Base-by-base conservation (phyloP, 2,329 filamentous ascomycete genomes). In the Emergomyces pasteurianus region DNA sequence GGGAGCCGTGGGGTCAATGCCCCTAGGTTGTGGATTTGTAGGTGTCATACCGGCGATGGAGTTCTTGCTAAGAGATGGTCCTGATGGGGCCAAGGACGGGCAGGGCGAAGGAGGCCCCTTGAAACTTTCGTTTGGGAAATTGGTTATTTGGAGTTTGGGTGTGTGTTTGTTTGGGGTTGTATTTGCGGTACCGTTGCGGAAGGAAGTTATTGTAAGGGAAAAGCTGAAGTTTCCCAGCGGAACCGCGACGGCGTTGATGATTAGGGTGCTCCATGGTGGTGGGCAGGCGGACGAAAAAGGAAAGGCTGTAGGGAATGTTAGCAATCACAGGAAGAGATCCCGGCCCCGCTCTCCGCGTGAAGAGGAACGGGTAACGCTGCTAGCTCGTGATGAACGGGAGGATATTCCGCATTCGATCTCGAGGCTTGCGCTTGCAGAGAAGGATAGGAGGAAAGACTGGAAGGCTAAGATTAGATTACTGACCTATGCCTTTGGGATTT, bases 81-180 rank as follows among this genome's bases (percentile, higher is more conserved):
- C 97, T 73, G 84, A 86, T 65, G 91, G 90, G 0, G 73, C 72
- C 28, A 94, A 96, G 74, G 84, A 85, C 7, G 73, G 73, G 34
- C 77, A 83, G 1, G 85, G 89, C 21, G 94, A 99, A 75, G 84
- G 86, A 61, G 91, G 90, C 0, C 90, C 90, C 0, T 74, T 96
- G 21, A 78, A 82, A 59, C 76, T 96, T 52, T 84, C 85, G 42
- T 80, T 89, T 43, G 84, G 85, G 78, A 90, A 91, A 72, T 77
- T 96, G 65, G 85, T 96, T 7, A 73, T 96, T 8, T 99, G 94
- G 94, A 89, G 90, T 31, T 73, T 99, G 59, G 94, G 94, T 0
- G 83, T 99, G 18, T 96, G 92, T 71, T 92, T 97, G 70, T 99
- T 99, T 71, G 94, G 94, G 0, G 94, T 97, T 1, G 87, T 97